phyloP scores from a whole-genome alignment of 495 filamentous ascomycete species.

The Xylaria sp. region DNA sequence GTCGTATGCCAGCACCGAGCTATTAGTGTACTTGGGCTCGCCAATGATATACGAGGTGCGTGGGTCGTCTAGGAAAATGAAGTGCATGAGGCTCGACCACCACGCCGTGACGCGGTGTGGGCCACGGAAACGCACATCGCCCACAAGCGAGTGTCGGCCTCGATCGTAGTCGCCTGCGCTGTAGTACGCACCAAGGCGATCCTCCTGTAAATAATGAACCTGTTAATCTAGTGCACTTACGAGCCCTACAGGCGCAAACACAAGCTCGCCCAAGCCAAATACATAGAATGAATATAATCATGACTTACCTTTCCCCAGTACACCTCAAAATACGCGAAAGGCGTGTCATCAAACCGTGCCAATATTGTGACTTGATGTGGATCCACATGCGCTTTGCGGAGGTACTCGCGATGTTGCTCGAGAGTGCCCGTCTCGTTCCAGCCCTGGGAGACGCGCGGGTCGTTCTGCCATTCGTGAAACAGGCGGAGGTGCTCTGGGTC shows the following conservation, averaged over 20 bases:
- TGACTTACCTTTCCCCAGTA: conserved; percentile 71
- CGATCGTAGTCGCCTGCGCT: conserved; percentile 68
- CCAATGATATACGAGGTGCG: conserved; percentile 68
- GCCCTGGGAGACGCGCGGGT: conserved; percentile 71
- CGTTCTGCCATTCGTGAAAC: conserved; percentile 75
- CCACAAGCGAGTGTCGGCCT: conserved; percentile 72
- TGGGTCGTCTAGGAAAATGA: conserved; percentile 72
- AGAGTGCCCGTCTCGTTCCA: conserved; percentile 72
- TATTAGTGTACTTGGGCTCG: conserved; percentile 68
- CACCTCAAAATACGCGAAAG: conserved; percentile 73
- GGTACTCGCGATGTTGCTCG: conserved; percentile 68
- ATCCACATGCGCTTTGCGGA: conserved; percentile 64
- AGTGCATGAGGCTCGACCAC: conserved; percentile 74
- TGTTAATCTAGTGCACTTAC: neutral
- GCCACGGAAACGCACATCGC: conserved; percentile 67
- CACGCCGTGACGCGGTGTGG: conserved; percentile 71
- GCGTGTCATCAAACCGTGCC: conserved; percentile 65
- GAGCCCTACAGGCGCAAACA: neutral
- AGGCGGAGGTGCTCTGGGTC: conserved; percentile 61
- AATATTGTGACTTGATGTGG: conserved; percentile 68
- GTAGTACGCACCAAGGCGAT: conserved; percentile 71
- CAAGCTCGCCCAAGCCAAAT: neutral
- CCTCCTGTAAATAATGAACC: conserved; percentile 55
- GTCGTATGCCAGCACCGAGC: conserved; percentile 69
- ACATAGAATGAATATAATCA: neutral